Conservation (phyloP, 768 basidiomycete species). For the Suillus weaverae region DNA sequence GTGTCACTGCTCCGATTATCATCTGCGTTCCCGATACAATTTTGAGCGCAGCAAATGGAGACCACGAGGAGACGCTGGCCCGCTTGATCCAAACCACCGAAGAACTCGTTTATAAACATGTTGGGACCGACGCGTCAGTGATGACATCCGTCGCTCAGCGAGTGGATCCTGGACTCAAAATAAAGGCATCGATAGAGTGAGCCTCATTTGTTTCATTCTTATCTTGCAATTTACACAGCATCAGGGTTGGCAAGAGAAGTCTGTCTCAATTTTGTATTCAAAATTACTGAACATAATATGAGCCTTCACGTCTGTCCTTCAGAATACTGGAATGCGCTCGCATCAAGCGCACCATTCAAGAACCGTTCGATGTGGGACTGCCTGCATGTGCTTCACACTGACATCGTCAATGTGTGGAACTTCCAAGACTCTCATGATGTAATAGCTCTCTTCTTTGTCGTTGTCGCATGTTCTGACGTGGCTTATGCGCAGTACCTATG, state of each 20-base stretch:
- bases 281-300: constrained; percentile 2
- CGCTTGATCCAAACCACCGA: background rate
- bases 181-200: background rate
- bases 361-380: constrained; percentile 4
- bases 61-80: background rate
- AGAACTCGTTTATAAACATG: background rate
- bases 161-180: background rate
- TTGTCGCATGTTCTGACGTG: background rate
- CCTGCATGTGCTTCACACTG: constrained; percentile 18
- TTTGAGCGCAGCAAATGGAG: background rate
- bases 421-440: constrained; percentile 11
- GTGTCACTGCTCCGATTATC: background rate
- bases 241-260: constrained; percentile 9
- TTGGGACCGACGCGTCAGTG: background rate
- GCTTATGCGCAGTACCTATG: background rate
- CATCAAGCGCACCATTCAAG: constrained; percentile 14
- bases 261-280: constrained; percentile 6
- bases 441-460: background rate
- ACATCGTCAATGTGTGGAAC: constrained; percentile 23
- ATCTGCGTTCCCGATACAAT: background rate
- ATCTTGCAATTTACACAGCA: background rate
- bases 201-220: background rate
- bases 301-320: background rate
- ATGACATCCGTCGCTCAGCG: background rate
- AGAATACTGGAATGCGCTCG: constrained; percentile 23